phyloP scores from a whole-genome alignment of 179 eudicot genomes.

The Beta macrorhiza region DNA sequence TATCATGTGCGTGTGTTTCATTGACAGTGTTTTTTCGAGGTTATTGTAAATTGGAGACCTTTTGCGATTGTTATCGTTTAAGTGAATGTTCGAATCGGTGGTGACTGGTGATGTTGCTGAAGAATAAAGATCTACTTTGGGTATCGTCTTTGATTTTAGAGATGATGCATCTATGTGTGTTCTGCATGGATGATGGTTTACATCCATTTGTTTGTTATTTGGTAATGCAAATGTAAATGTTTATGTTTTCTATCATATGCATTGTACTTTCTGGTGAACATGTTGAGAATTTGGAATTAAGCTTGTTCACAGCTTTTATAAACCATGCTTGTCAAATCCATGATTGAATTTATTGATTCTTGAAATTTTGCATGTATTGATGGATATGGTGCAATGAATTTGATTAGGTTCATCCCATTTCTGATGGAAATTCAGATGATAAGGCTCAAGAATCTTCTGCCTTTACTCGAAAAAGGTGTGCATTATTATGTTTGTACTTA shows the following conservation, averaged over 20 bases:
- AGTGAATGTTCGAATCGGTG: background rate
- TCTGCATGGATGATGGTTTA: background rate
- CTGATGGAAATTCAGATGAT: constrained; percentile 46
- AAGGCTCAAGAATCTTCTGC: constrained; percentile 35
- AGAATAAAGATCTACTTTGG: background rate
- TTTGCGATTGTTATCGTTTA: background rate
- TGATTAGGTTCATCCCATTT: constrained; percentile 47
- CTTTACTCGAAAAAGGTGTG: constrained; percentile 38
- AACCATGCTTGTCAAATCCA: background rate
- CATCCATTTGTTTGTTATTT: background rate
- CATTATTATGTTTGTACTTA: background rate
- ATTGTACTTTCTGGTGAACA: background rate
- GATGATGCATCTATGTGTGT: background rate
- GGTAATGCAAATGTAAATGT: background rate
- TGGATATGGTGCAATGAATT: background rate
- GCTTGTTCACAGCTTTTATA: background rate
- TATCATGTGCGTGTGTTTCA: background rate
- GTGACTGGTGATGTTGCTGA: background rate
- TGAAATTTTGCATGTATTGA: constrained; percentile 3
- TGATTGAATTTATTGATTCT: constrained; percentile 1
- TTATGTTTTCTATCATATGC: background rate
- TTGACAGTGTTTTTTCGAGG: background rate
- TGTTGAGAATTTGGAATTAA: background rate
- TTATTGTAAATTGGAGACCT: background rate
- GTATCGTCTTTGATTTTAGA: background rate